Evolutionary conservation across 345 rosid genomes (phyloP).

Genomic region (Dovyalis caffra): DNA sequence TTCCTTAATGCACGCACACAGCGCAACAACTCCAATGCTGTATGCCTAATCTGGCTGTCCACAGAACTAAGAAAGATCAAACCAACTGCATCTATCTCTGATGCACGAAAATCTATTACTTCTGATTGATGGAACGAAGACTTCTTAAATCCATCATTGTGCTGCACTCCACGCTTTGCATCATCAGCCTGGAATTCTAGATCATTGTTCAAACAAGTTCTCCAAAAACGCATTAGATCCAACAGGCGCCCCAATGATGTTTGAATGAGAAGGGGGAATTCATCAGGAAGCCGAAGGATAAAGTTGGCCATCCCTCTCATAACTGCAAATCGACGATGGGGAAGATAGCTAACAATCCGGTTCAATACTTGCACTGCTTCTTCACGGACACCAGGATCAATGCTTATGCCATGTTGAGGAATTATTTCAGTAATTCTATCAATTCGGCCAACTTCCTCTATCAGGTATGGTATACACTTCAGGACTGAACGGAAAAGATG

Average conservation of each 20-base stretch:
- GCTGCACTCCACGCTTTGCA: conserved; percentile 43
- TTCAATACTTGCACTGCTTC: conserved; percentile 97
- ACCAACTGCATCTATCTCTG: conserved; percentile 97
- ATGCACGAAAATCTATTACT: conserved; percentile 75
- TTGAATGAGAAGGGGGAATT: conserved; percentile 96
- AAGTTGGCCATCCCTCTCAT: conserved; percentile 99
- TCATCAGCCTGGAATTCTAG: conserved; percentile 49
- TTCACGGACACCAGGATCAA: conserved; percentile 98
- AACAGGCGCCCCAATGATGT: conserved; percentile 86
- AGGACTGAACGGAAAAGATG: conserved; percentile 89
- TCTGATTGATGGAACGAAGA: conserved; percentile 73
- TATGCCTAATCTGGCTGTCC: conserved; percentile 96
- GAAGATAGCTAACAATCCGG: conserved; percentile 84
- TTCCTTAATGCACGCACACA: conserved; percentile 95
- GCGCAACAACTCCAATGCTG: conserved; percentile 89
- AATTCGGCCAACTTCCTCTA: conserved; percentile 96
- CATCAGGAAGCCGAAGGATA: conserved; percentile 87
- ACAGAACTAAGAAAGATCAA: conserved; percentile 90
- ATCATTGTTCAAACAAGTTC: conserved; percentile 84
- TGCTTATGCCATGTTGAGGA: conserved; percentile 98
- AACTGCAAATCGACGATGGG: conserved; percentile 94
- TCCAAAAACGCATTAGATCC: conserved; percentile 99
- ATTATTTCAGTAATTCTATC: conserved; percentile 97
- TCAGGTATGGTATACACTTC: conserved; percentile 93
- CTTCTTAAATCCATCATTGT: conserved; percentile 63